Conservation (phyloP, 1,139 yeast genomes). For the Kluyveromyces marxianus region DNA sequence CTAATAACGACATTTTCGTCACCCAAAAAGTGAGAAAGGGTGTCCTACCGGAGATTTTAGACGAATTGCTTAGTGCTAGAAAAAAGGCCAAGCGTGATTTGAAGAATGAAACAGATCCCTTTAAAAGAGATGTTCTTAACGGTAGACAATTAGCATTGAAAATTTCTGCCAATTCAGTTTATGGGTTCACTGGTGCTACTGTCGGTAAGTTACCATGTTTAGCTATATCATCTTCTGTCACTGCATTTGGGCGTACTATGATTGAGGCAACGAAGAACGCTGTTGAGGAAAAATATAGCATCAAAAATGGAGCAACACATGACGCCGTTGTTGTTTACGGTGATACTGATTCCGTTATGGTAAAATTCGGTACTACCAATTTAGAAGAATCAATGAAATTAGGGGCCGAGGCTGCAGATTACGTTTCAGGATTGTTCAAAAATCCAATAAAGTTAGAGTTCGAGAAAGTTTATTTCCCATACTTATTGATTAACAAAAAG, state of each 20-base stretch:
- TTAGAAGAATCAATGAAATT: slow-evolving; percentile 77
- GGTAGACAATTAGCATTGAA: slow-evolving; percentile 97
- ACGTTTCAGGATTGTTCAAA: slow-evolving; percentile 68
- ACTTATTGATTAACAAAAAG: slow-evolving; percentile 86
- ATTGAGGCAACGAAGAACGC: slow-evolving; percentile 84
- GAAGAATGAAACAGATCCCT: slow-evolving; percentile 90
- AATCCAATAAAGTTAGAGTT: slow-evolving; percentile 91
- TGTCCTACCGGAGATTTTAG: slow-evolving; percentile 81
- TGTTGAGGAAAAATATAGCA: slow-evolving; percentile 72
- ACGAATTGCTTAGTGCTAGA: slow-evolving; percentile 85
- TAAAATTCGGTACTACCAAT: slow-evolving; percentile 85
- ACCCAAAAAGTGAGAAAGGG: slow-evolving; percentile 67
- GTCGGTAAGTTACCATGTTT: slow-evolving; percentile 94
- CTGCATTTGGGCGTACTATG: slow-evolving; percentile 96
- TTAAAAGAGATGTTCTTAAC: slow-evolving; percentile 84
- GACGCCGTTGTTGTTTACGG: slow-evolving; percentile 94
- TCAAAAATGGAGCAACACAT: slow-evolving; percentile 69
- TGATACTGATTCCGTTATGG: slow-evolving; percentile 99
- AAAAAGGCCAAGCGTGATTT: slow-evolving; percentile 86
- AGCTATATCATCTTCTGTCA: slow-evolving; percentile 91
- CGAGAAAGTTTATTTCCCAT: slow-evolving; percentile 95
- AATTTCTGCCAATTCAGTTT: slow-evolving; percentile 95
- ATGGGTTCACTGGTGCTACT: slow-evolving; percentile 98
- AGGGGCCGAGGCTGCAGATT: slow-evolving; percentile 92
- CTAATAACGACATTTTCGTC: slow-evolving; percentile 91